Conservation (phyloP, 2,329 filamentous ascomycete genomes). For the Phialophora macrospora region DNA sequence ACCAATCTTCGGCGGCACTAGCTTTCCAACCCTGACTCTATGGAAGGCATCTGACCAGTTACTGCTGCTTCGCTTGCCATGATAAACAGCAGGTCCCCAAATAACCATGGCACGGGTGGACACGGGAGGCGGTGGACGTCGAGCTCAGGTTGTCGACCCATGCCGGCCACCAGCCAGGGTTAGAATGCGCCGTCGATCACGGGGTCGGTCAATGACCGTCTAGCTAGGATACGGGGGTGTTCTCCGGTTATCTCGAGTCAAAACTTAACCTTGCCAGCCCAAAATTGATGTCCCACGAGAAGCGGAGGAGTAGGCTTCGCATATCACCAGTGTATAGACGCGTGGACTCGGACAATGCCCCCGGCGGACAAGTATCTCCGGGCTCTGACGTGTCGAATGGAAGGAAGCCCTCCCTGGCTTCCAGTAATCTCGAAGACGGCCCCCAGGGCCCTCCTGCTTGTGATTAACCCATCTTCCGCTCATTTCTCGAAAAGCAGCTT, state of each 20-base stretch:
- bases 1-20: not conserved
- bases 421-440: not conserved
- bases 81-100: not conserved
- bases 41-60: not conserved
- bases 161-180: constrained; percentile 19
- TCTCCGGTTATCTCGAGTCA: constrained; percentile 9
- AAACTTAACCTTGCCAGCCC: constrained; percentile 6
- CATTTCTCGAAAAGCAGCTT: not conserved
- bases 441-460: not conserved
- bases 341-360: not conserved
- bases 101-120: not conserved
- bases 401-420: not conserved
- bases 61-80: not conserved
- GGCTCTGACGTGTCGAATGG: constrained; percentile 7
- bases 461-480: not conserved
- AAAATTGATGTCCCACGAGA: not conserved
- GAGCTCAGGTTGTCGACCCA: constrained; percentile 1
- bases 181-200: constrained; percentile 20
- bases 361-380: not conserved
- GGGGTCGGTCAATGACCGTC: constrained; percentile 1
- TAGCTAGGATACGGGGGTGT: not conserved
- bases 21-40: not conserved
- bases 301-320: not conserved
- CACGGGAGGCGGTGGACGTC: constrained; percentile 3
- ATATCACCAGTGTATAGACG: not conserved